Conservation (phyloP, 352 stramenopile genomes). For the Elongisporangium senticosum region DNA sequence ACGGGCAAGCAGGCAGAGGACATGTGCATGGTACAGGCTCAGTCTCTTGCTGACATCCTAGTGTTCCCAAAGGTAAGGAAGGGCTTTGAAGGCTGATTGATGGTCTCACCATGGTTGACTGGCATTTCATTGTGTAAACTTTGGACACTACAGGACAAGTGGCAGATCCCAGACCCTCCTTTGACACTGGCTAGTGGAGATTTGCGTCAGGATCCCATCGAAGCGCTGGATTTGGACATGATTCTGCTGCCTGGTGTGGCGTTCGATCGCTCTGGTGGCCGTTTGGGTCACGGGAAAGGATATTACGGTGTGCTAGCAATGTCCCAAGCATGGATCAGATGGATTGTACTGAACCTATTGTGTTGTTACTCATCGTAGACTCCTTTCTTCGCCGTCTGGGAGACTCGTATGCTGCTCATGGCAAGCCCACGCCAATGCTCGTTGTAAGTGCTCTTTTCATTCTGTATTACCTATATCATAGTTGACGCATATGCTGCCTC, state of each 20-base stretch:
- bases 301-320: conserved; percentile 65
- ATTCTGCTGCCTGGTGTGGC: conserved; percentile 80
- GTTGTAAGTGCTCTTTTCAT: conserved; percentile 40
- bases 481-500: background rate
- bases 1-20: conserved; percentile 52
- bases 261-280: conserved; percentile 72
- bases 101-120: conserved; percentile 4
- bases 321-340: conserved; percentile 1
- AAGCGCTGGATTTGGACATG: conserved; percentile 55
- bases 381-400: conserved; percentile 63
- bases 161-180: conserved; percentile 80
- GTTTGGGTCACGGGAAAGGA: conserved; percentile 82
- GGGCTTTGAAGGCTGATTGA: background rate
- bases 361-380: conserved; percentile 26
- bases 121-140: conserved; percentile 8
- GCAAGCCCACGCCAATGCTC: conserved; percentile 34
- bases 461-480: background rate
- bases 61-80: conserved; percentile 68
- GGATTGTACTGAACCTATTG: conserved; percentile 4
- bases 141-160: conserved; percentile 62
- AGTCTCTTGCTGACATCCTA: conserved; percentile 59
- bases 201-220: conserved; percentile 36
- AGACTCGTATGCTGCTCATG: conserved; percentile 34
- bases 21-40: conserved; percentile 69
- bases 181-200: conserved; percentile 16